Base-by-base conservation (phyloP, 225 moss, liverwort and hornwort species). In the Anthoceros angustus region DNA sequence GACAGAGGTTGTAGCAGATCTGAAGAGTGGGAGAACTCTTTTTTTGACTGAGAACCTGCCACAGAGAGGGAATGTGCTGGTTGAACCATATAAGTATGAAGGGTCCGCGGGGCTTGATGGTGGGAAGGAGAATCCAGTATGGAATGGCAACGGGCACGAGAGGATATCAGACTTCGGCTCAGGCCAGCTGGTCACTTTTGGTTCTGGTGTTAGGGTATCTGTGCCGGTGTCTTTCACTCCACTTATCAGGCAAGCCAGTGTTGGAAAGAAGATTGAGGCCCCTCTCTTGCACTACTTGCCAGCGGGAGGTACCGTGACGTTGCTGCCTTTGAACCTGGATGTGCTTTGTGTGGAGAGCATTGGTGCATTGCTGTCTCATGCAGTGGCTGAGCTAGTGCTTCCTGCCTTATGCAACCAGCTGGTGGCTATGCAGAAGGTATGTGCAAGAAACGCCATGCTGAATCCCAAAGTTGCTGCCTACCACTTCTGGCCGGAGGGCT, bases 321-420 rank as follows among this genome's bases (percentile, higher is more conserved):
- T 86, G 61, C 75, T 90, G 73, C 86, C 86, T 84, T 79, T 90
- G 70, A 82, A 84, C 77, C 76, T 88, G 77, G 83, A 87, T 74
- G 88, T 95, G 70, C 80, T 95, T 74, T 86, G 84, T 75, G 74
- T 90, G 80, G 88, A 86, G 69, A 78, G 81, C 49, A 82, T 82
- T 81, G 77, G 76, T 70, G 74, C 83, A 71, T 45, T 74, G 25
- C 77, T 77, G 63, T 79, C 73, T 50, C 80, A 88, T 69, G 83
- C 82, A 63, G 77, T 78, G 62, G 79, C 80, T 62, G 70, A 74
- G 79, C 71, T 86, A 32, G 75, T 90, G 66, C 66, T 76, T 66
- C 88, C 88, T 68, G 83, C 86, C 69, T 83, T 95, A 73, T 80
- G 83, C 79, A 83, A 88, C 68, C 90, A 95, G 66, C 62, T 95